These are phyloP conservation scores for Vitis vinifera DNA, from an alignment of 164 flowering plant genomes.

Conservation along the genomic window ASM3070453v1 NC_081816.1:23010001-23010500, in stretches of 20 bases:
- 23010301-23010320: background rate
- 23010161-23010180: background rate
- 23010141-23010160: background rate
- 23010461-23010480: conserved; percentile 38
- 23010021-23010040: background rate
- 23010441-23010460: background rate
- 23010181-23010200: background rate
- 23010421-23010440: background rate
- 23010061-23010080: background rate
- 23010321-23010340: no score
- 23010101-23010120: background rate
- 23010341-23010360: background rate
- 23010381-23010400: background rate
- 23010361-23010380: background rate
- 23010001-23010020: background rate
- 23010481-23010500: conserved; percentile 71
- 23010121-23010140: background rate
- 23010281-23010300: background rate
- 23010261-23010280: background rate
- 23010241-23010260: background rate
- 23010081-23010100: background rate
- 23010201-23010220: background rate
- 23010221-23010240: background rate
- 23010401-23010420: background rate
- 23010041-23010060: background rate